Percentiles rank a stretch among this genome's conserved stretches.
These are phyloP conservation scores for Candida tropicalis DNA, from an alignment of 1,139 yeast genomes.

Conservation along the genomic window DNA sequence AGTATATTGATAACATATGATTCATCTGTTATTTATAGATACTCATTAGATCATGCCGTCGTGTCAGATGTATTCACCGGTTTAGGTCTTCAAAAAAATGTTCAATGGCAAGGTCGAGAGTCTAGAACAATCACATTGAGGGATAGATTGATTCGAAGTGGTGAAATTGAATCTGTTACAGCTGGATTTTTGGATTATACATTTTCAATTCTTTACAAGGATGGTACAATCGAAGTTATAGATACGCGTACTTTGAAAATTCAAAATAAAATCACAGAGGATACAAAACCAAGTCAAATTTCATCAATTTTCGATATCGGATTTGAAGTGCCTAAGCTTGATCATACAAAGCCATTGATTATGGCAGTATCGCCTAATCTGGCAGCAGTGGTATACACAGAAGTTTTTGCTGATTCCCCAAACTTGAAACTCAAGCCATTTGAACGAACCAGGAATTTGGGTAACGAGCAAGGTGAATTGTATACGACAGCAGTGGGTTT, in stretches of 20 bases:
- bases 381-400: conserved; percentile 48
- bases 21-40: conserved; percentile 31
- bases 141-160: conserved; percentile 26
- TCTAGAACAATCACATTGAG: conserved; percentile 22
- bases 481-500: conserved; percentile 57
- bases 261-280: conserved; percentile 17
- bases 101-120: conserved; percentile 12
- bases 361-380: conserved; percentile 61
- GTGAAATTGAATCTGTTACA: conserved; percentile 24
- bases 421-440: conserved; percentile 33
- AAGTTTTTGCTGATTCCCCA: conserved; percentile 20
- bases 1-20: conserved; percentile 42
- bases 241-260: conserved; percentile 36
- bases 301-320: conserved; percentile 61
- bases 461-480: conserved; percentile 31
- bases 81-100: conserved; percentile 32
- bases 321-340: conserved; percentile 43
- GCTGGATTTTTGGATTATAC: conserved; percentile 27
- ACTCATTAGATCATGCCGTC: conserved; percentile 27
- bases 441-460: conserved; percentile 23
- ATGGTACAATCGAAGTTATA: conserved; percentile 47
- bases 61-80: conserved; percentile 36
- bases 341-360: conserved; percentile 32
- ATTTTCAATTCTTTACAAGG: conserved; percentile 32
- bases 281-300: conserved; percentile 34